These are phyloP conservation scores for Sclerotinia subarctica DNA, from an alignment of 2,329 filamentous ascomycete species.

Conservation along the genomic window DNA sequence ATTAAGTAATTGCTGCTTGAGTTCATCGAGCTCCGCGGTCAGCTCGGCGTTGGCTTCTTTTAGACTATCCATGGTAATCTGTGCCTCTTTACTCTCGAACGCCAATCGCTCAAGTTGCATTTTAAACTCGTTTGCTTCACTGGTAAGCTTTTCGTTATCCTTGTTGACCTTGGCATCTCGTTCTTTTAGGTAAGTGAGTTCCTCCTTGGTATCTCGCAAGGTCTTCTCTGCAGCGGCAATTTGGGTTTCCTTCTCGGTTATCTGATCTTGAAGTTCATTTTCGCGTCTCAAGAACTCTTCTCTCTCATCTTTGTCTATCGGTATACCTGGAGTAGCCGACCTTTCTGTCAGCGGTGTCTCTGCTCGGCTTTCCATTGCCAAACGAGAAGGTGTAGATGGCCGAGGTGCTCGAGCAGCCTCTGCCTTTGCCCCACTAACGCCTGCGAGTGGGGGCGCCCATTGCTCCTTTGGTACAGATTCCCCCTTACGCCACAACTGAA, in stretches of 20 bases:
- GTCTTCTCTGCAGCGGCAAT: slow-evolving; percentile 76
- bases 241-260: slow-evolving; percentile 86
- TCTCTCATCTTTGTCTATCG: slow-evolving; percentile 91
- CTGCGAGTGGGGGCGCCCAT: slow-evolving; percentile 69
- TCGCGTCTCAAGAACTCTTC: slow-evolving; percentile 94
- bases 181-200: slow-evolving; percentile 80
- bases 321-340: slow-evolving; percentile 79
- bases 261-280: slow-evolving; percentile 95
- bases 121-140: slow-evolving; percentile 86
- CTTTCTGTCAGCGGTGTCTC: slow-evolving; percentile 74
- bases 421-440: slow-evolving; percentile 51
- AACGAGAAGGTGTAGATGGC: slow-evolving; percentile 59
- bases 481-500: slow-evolving; percentile 82
- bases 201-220: slow-evolving; percentile 79
- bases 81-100: slow-evolving; percentile 94
- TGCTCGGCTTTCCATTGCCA: slow-evolving; percentile 55
- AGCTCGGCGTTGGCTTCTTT: slow-evolving; percentile 95
- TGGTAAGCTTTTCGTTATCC: slow-evolving; percentile 82
- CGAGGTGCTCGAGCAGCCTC: slow-evolving; percentile 46
- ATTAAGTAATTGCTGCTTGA: slow-evolving; percentile 94
- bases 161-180: slow-evolving; percentile 78
- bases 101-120: slow-evolving; percentile 96
- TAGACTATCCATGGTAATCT: slow-evolving; percentile 95
- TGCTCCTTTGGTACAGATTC: slow-evolving; percentile 84
- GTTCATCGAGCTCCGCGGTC: slow-evolving; percentile 85